Evolutionary conservation across 2,329 filamentous ascomycete genomes (phyloP).

Genomic region (Ophiostoma pallidulum): DNA sequence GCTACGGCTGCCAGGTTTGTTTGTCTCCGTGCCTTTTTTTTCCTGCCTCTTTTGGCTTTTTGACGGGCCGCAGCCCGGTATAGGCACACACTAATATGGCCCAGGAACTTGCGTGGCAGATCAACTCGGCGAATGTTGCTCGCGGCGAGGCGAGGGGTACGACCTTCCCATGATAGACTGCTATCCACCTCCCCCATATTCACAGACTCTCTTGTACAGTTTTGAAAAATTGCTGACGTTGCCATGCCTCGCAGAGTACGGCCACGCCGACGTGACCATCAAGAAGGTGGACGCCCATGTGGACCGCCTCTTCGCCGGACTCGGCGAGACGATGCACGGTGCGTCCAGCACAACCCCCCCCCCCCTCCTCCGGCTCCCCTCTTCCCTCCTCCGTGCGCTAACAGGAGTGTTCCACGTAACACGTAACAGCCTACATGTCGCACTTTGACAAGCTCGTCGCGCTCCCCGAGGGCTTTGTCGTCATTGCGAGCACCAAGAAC

Average conservation of each 20-base stretch:
- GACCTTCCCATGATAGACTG: too few species aligned
- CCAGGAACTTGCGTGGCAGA: slow-evolving; percentile 15
- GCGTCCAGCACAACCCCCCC: too few species aligned
- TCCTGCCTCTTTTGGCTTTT: neutral
- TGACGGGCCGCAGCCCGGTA: too few species aligned
- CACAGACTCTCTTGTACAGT: too few species aligned
- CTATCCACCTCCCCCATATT: too few species aligned
- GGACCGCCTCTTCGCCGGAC: slow-evolving; percentile 67
- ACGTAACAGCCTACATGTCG: slow-evolving; percentile 60
- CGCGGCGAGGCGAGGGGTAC: slow-evolving; percentile 48
- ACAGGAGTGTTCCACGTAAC: too few species aligned
- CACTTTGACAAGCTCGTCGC: slow-evolving; percentile 44
- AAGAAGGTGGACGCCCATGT: slow-evolving; percentile 51
- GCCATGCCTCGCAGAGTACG: slow-evolving; percentile 45
- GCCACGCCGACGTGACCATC: slow-evolving; percentile 57
- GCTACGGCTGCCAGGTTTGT: neutral
- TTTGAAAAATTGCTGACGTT: neutral
- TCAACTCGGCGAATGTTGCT: slow-evolving; percentile 46
- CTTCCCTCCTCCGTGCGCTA: too few species aligned
- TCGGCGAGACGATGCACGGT: slow-evolving; percentile 56
- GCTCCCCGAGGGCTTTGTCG: slow-evolving; percentile 61
- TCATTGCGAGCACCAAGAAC: slow-evolving; percentile 65
- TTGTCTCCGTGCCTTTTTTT: slow-evolving; percentile 4
- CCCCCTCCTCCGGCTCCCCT: too few species aligned
- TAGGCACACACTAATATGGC: too few species aligned